Percentiles rank a stretch among this genome's conserved stretches.
These are phyloP conservation scores for Phytophthora litchii DNA, from an alignment of 352 stramenopile species.

Conservation along the genomic window DNA sequence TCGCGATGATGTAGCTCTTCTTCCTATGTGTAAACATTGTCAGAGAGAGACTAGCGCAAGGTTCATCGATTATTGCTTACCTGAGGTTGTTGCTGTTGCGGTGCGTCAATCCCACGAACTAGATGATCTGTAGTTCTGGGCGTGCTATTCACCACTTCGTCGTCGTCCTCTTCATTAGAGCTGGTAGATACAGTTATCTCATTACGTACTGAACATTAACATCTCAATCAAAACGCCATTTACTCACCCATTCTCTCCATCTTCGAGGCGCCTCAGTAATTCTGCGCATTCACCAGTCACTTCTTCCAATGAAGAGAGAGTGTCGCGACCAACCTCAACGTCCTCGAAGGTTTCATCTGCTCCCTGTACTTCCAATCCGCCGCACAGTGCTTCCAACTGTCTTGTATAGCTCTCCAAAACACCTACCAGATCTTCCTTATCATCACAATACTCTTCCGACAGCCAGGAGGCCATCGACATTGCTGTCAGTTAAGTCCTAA, in stretches of 20 bases:
- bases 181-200: background rate
- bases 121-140: too few species aligned
- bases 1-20: background rate
- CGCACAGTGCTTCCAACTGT: slow-evolving; percentile 31
- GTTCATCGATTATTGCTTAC: background rate
- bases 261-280: slow-evolving; percentile 33
- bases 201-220: background rate
- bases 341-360: slow-evolving; percentile 4
- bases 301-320: slow-evolving; percentile 26
- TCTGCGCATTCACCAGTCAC: slow-evolving; percentile 23
- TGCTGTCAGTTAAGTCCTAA: slow-evolving; percentile 14
- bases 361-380: slow-evolving; percentile 23
- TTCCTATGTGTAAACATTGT: slow-evolving; percentile 9
- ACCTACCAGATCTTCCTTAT: slow-evolving; percentile 16
- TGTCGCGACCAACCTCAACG: slow-evolving; percentile 2
- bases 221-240: background rate
- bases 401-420: slow-evolving; percentile 30
- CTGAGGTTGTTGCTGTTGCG: slow-evolving; percentile 8
- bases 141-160: background rate
- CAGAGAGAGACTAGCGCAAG: background rate
- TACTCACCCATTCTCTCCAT: slow-evolving; percentile 4
- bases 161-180: background rate
- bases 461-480: background rate
- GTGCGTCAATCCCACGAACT: too few species aligned
- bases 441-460: background rate